Percentiles rank a stretch among this genome's conserved stretches.
phyloP scores from a whole-genome alignment of 2,329 filamentous ascomycete genomes.

The Chaetomiaceae sp. region DNA sequence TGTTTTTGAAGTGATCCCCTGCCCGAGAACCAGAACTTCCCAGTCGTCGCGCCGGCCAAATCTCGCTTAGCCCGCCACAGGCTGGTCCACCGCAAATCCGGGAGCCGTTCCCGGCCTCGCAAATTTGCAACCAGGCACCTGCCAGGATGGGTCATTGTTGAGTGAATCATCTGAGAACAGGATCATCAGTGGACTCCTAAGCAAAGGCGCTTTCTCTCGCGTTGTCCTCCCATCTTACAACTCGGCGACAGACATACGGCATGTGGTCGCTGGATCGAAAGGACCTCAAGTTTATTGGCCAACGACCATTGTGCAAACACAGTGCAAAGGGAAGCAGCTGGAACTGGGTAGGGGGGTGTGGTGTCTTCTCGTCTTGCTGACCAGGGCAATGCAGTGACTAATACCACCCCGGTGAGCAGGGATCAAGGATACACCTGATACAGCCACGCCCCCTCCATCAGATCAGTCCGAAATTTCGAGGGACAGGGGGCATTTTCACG shows the following conservation, averaged over 20 bases:
- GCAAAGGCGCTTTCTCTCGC: neutral
- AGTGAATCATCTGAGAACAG: constrained; percentile 20
- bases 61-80: constrained; percentile 27
- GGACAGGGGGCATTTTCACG: constrained; percentile 15
- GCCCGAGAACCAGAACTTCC: constrained; percentile 17
- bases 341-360: constrained; percentile 16
- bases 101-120: constrained; percentile 20
- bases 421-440: constrained; percentile 2
- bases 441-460: constrained; percentile 18
- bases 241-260: neutral
- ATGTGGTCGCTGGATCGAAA: neutral
- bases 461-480: constrained; percentile 8
- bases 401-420: constrained; percentile 10
- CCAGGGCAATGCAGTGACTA: constrained; percentile 14
- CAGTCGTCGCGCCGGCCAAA: constrained; percentile 22
- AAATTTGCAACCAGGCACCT: constrained; percentile 22
- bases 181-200: neutral
- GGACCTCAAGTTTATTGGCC: constrained; percentile 12
- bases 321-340: constrained; percentile 17
- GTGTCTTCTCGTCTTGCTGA: constrained; percentile 15
- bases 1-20: constrained; percentile 16
- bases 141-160: constrained; percentile 17
- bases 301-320: constrained; percentile 10
- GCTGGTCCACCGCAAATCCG: constrained; percentile 22
- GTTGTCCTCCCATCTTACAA: neutral